Conservation (phyloP, 352 stramenopile species). For the Phytophthora pseudosyringae region DNA sequence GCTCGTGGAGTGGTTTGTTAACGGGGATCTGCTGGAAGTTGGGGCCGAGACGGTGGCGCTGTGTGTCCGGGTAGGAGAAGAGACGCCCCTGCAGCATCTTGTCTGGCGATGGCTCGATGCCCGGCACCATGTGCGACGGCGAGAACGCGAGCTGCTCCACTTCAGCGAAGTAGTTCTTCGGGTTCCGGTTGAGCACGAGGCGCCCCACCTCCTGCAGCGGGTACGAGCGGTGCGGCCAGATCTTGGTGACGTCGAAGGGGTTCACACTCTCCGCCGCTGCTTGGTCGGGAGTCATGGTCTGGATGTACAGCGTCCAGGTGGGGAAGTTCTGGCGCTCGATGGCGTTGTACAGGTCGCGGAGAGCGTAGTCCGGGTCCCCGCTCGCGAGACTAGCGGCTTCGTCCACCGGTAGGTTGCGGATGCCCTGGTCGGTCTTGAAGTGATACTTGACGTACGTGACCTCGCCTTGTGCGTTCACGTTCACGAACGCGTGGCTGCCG, state of each 20-base stretch:
- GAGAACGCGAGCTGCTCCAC: constrained; percentile 93
- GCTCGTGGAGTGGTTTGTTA: constrained; percentile 76
- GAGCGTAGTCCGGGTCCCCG: constrained; percentile 91
- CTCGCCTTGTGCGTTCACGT: constrained; percentile 80
- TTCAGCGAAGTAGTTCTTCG: constrained; percentile 93
- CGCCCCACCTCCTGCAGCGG: constrained; percentile 86
- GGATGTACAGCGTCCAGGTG: constrained; percentile 90
- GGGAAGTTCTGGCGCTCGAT: constrained; percentile 78
- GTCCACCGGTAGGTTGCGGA: constrained; percentile 87
- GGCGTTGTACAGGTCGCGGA: constrained; percentile 91
- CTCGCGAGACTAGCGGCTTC: constrained; percentile 69
- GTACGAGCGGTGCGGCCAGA: constrained; percentile 89
- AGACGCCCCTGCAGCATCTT: constrained; percentile 91
- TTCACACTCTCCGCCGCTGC: constrained; percentile 68
- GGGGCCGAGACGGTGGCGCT: constrained; percentile 82
- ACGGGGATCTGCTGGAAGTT: constrained; percentile 92
- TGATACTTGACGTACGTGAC: constrained; percentile 93
- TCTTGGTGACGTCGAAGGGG: constrained; percentile 94
- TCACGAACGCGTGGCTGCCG: constrained; percentile 92
- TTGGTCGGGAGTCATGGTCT: constrained; percentile 89
- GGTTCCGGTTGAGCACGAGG: constrained; percentile 92
- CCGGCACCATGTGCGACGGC: constrained; percentile 91
- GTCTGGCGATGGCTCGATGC: constrained; percentile 84
- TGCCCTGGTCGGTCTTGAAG: constrained; percentile 91
- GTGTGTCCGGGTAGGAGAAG: constrained; percentile 90